These are phyloP conservation scores for Aspergillus homomorphus DNA, from an alignment of 495 filamentous ascomycete genomes.

Conservation along the genomic window DNA sequence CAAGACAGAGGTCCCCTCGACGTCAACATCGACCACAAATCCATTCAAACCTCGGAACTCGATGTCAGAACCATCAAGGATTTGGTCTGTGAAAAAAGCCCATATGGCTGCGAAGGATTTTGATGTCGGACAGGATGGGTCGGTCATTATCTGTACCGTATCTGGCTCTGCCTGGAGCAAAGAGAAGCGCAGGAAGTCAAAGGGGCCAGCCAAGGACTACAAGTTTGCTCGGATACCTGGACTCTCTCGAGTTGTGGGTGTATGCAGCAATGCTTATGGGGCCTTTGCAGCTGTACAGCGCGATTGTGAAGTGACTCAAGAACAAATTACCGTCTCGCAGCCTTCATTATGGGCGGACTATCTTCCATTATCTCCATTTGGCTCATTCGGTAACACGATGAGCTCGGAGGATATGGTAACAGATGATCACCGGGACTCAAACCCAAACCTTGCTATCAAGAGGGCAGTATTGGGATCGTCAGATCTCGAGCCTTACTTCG, in stretches of 20 bases:
- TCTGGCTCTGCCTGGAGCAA: constrained; percentile 91
- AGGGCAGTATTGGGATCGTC: constrained; percentile 48
- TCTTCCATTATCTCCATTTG: constrained; percentile 63
- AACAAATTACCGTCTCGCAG: constrained; percentile 63
- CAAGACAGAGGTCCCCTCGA: constrained; percentile 56
- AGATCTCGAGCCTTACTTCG: constrained; percentile 56
- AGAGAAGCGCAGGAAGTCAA: constrained; percentile 73
- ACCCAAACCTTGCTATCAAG: constrained; percentile 32
- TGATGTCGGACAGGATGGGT: constrained; percentile 86
- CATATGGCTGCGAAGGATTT: constrained; percentile 86
- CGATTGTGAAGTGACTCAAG: constrained; percentile 77
- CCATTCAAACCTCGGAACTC: constrained; percentile 80
- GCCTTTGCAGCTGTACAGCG: constrained; percentile 84
- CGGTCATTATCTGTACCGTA: constrained; percentile 88
- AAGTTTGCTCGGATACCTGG: constrained; percentile 89
- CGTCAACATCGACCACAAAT: constrained; percentile 76
- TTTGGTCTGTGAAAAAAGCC: constrained; percentile 78
- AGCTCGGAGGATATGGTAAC: background rate
- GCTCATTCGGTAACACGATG: constrained; percentile 18
- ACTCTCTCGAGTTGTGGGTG: constrained; percentile 75
- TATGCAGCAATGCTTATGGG: constrained; percentile 82
- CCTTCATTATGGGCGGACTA: constrained; percentile 73
- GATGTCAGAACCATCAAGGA: constrained; percentile 66
- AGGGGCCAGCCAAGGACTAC: constrained; percentile 73
- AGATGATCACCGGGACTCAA: constrained; percentile 13